Conservation (phyloP, 257 asterid species). For the Dorcoceras hygrometricum region DNA sequence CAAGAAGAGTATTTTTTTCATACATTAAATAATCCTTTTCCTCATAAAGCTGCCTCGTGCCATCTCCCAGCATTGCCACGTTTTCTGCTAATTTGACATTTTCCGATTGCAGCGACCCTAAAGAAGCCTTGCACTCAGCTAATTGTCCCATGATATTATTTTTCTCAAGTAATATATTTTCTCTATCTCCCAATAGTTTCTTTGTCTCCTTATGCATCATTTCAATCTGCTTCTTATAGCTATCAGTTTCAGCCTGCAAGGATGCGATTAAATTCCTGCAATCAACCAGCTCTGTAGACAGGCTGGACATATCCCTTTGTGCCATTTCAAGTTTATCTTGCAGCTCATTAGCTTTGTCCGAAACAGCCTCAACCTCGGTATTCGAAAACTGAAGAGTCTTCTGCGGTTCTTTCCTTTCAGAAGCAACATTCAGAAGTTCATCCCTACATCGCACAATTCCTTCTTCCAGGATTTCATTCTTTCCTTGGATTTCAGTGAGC, state of each 20-base stretch:
- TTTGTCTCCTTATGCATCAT: constrained; percentile 54
- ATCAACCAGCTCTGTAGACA: constrained; percentile 60
- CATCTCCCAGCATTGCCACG: constrained; percentile 45
- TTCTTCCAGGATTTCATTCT: constrained; percentile 49
- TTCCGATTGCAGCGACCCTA: constrained; percentile 48
- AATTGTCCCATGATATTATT: constrained; percentile 51
- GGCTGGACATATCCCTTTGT: constrained; percentile 55
- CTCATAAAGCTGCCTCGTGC: constrained; percentile 44
- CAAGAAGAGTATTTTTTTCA: constrained; percentile 53
- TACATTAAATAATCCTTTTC: constrained; percentile 45
- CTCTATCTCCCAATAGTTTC: constrained; percentile 51
- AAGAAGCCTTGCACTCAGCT: constrained; percentile 46
- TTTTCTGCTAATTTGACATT: constrained; percentile 32
- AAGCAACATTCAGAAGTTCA: constrained; percentile 49
- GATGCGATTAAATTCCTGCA: constrained; percentile 48
- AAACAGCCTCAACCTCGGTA: constrained; percentile 49
- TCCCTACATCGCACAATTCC: constrained; percentile 51
- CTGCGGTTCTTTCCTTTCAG: constrained; percentile 51
- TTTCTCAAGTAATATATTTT: constrained; percentile 42
- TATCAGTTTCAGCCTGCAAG: constrained; percentile 61
- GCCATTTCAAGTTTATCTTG: constrained; percentile 57
- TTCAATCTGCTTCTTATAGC: constrained; percentile 37
- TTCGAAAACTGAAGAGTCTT: constrained; percentile 59
- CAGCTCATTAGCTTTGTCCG: constrained; percentile 55
- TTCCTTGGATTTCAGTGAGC: constrained; percentile 45